phyloP scores from a whole-genome alignment of 331 rosid genomes.

The Stylosanthes scabra region DNA sequence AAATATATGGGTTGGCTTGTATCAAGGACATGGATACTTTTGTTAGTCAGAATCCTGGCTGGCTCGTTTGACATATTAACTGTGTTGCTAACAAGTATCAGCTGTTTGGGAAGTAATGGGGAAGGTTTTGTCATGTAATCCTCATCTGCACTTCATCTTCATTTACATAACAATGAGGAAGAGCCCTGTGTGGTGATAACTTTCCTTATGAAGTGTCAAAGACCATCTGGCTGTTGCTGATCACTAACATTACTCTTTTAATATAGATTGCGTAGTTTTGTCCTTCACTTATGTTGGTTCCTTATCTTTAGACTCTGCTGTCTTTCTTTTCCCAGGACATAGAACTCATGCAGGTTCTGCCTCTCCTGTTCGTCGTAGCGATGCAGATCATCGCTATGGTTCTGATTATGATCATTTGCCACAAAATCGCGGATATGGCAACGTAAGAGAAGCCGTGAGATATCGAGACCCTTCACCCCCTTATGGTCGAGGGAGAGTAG shows the following conservation, averaged over 20 bases:
- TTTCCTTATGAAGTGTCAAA: slow-evolving; percentile 53
- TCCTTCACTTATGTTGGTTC: slow-evolving; percentile 40
- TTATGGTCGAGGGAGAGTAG: slow-evolving; percentile 67
- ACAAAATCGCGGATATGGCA: slow-evolving; percentile 67
- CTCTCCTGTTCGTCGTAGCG: slow-evolving; percentile 84
- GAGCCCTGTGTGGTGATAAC: slow-evolving; percentile 59
- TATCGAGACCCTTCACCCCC: slow-evolving; percentile 80
- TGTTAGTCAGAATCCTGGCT: background rate
- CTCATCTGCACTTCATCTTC: slow-evolving; percentile 42
- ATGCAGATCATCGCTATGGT: slow-evolving; percentile 59
- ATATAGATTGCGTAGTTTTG: slow-evolving; percentile 41
- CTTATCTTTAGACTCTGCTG: slow-evolving; percentile 55
- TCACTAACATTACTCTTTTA: slow-evolving; percentile 47
- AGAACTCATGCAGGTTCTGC: slow-evolving; percentile 91
- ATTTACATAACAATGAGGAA: slow-evolving; percentile 46
- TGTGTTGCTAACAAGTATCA: slow-evolving; percentile 34
- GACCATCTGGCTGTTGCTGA: slow-evolving; percentile 58
- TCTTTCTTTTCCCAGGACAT: slow-evolving; percentile 88
- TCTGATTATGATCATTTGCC: slow-evolving; percentile 67
- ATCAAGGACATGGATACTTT: slow-evolving; percentile 34
- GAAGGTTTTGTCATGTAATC: slow-evolving; percentile 53
- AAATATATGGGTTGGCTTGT: slow-evolving; percentile 19
- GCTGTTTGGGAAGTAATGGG: slow-evolving; percentile 43
- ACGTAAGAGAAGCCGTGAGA: slow-evolving; percentile 74
- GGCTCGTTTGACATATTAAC: slow-evolving; percentile 30